Base-by-base conservation (phyloP, 2,329 filamentous ascomycete genomes). In the Arthrinium phaeospermum region DNA sequence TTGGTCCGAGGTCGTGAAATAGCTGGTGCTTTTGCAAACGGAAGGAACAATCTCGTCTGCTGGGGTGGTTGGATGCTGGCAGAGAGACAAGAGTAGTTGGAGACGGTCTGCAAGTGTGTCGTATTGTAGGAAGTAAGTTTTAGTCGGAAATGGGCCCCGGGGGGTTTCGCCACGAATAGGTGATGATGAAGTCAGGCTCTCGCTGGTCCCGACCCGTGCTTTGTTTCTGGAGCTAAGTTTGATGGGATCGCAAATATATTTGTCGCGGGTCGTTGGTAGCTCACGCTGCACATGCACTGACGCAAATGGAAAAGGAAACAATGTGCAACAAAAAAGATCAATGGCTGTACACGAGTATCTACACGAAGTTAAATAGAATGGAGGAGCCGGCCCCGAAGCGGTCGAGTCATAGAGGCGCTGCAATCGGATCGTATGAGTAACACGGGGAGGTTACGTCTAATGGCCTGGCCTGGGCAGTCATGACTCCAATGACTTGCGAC, bases 321-420 rank as follows among this genome's bases (percentile, higher is more conserved):
- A 64, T 41, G 30, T 37, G 34, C 30, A n/a, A 64, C 6, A 34
- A 12, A 24, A 19, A 10, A 19, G 4, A n/a, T 22, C 1, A 10
- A 22, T 64, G 3, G 19, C 7, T 19, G 19, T 64, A n/a, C 22
- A n/a, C 19, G 57, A 41, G 34, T 41, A 64, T 41, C 34, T 64
- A 64, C 57, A 41, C 19, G 34, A 37, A 41, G 34, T 41, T 64
- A 64, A 64, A 64, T 64, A 64, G 57, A 14, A 12, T n/a, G 7
- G 14, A 37, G 41, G 30, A 16, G 22, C 57, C 57, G 51, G 51
- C 12, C 57, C 19, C 34, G 57, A 64, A 64, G 30, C 57, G 41
- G 57, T 64, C 57, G 57, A 64, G 57, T 64, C 57, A 64, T 64
- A 41, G 57, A 64, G 57, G 57, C 19, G 16, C 19, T n/a, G 57